A percentile compares a stretch with the other conserved stretches of the same genome.
Conservation (phyloP, 441 rosid genomes). For the Populus trichocarpa region DNA sequence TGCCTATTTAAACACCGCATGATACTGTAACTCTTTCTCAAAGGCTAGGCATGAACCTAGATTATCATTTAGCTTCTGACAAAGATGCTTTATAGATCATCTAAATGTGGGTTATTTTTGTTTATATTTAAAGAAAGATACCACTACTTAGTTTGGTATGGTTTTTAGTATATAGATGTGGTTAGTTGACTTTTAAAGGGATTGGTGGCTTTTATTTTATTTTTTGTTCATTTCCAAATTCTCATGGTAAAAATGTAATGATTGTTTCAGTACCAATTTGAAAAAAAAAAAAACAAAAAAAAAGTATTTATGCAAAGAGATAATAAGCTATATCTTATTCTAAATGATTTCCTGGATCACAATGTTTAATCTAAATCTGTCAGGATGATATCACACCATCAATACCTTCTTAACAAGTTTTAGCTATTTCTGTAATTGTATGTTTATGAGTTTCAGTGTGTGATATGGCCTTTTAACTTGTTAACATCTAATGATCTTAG, state of each 20-base stretch:
- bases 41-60: background rate
- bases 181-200: background rate
- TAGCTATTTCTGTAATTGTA: background rate
- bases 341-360: background rate
- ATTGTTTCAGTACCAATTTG: background rate
- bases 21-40: background rate
- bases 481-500: background rate
- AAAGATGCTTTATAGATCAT: background rate
- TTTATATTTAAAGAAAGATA: background rate
- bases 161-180: background rate
- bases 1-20: background rate
- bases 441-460: background rate
- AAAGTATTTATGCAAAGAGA: background rate
- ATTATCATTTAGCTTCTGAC: background rate
- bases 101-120: background rate
- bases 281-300: no score
- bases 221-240: background rate
- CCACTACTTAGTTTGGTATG: background rate
- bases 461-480: background rate
- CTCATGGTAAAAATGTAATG: background rate
- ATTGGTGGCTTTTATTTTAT: background rate
- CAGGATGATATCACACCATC: background rate
- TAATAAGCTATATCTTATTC: background rate
- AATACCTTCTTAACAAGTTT: background rate
- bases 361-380: background rate